Base-by-base conservation (phyloP, 768 basidiomycete species). In the Cystofilobasidium ferigula region DNA sequence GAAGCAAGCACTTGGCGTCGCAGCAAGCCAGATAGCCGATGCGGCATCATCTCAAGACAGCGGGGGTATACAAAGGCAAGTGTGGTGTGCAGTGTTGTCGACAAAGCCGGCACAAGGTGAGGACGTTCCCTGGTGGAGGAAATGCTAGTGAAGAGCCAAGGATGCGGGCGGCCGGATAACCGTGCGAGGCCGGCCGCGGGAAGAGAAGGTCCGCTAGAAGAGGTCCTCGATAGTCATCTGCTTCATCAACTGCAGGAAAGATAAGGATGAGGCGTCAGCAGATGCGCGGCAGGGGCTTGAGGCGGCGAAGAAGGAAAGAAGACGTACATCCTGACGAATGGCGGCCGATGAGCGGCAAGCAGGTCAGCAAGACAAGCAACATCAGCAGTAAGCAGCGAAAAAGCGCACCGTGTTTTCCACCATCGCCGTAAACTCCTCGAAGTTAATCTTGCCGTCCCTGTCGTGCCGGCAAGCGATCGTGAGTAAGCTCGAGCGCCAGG, bases 191-290 rank as follows among this genome's bases (percentile, higher is more conserved):
- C n/a, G n/a, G n/a, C n/a, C n/a, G n/a, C n/a, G n/a, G n/a, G n/a
- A n/a, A n/a, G n/a, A n/a, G n/a, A n/a, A n/a, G n/a, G n/a, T n/a
- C n/a, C n/a, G n/a, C n/a, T n/a, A 93, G 79, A 93, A 95, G 70
- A 92, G 78, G 73, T 94, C 90, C 78, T 94, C 91, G 65, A 94
- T 81, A 32, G 92, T 94, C 92, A 97, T 94, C 81, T 94, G 92
- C 57, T 70, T 72, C 61, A 54, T 61, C 36, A 62, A 34, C 38
- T 67, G 63, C 36, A 0, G 2, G 18, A 38, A 32, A 20, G n/a
- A 32, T 14, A 28, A 20, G 45, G n/a, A n/a, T 3, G 28, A 18
- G 22, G 5, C 4, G 57, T 38, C 34, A 34, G 48, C 30, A 60
- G 9, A 28, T 18, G 26, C 26, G 51, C 32, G 16, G 42, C 28